phyloP scores from a whole-genome alignment of 116 monocot genomes.

The Trichopus zeylanicus region DNA sequence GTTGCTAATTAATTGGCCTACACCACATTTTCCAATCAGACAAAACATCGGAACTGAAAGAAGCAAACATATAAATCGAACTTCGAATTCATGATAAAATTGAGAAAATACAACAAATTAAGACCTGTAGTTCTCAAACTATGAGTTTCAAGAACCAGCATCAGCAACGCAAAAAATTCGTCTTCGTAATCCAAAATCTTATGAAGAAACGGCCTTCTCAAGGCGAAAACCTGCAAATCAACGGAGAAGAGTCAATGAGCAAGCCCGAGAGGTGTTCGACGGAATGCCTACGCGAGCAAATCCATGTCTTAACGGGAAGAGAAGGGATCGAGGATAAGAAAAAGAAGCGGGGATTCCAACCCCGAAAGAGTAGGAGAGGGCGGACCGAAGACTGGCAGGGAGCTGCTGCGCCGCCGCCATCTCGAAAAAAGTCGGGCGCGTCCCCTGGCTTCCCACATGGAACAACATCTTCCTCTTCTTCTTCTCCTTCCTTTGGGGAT shows the following conservation, averaged over 20 bases:
- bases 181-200: slow-evolving; percentile 86
- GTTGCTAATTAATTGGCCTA: no score
- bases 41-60: no score
- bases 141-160: slow-evolving; percentile 90
- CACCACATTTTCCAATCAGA: no score
- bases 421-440: slow-evolving; percentile 99
- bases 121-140: slow-evolving; percentile 83
- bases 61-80: not conserved
- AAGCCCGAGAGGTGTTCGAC: not conserved
- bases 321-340: no score
- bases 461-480: slow-evolving; percentile 59
- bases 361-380: slow-evolving; percentile 86
- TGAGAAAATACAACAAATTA: not conserved
- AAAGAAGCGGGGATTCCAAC: slow-evolving; percentile 20
- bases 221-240: slow-evolving; percentile 59
- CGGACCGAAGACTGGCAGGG: slow-evolving; percentile 83
- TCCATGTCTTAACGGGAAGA: no score
- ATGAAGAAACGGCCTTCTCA: slow-evolving; percentile 86
- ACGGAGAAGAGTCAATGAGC: not conserved
- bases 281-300: not conserved
- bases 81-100: not conserved
- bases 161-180: slow-evolving; percentile 86
- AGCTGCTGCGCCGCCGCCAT: slow-evolving; percentile 99
- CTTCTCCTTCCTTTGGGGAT: not conserved
- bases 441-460: slow-evolving; percentile 95